Evolutionary conservation across 192 early-diverging fungal species (phyloP).

Genomic region (Paraglomus brasilianum): DNA sequence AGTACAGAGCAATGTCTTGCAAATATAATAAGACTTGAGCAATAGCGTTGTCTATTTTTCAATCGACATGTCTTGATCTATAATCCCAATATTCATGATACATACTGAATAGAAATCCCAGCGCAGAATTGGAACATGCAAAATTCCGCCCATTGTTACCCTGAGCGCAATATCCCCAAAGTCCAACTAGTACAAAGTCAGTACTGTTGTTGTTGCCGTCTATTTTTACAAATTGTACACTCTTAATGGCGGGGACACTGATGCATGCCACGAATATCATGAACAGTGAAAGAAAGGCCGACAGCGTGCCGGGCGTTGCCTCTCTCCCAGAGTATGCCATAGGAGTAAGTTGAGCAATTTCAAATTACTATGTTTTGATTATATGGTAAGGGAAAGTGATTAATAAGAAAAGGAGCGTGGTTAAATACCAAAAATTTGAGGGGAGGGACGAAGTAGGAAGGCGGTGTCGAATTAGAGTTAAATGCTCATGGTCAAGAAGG

Average conservation of each 20-base stretch:
- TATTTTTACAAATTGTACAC: constrained; percentile 1
- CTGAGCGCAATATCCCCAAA: constrained; percentile 16
- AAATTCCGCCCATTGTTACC: background rate
- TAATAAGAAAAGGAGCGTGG: too few relatives aligned
- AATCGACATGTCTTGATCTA: too few relatives aligned
- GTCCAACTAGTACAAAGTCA: background rate
- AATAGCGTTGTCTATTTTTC: too few relatives aligned
- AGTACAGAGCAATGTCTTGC: too few relatives aligned
- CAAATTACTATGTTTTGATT: too few relatives aligned
- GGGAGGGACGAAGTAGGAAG: too few relatives aligned
- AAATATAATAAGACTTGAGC: too few relatives aligned
- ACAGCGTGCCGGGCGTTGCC: constrained; percentile 7
- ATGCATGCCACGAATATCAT: background rate
- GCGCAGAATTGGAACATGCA: background rate
- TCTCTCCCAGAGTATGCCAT: constrained; percentile 1
- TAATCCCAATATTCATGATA: background rate
- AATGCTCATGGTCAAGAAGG: too few relatives aligned
- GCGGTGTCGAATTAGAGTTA: too few relatives aligned
- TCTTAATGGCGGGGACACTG: background rate
- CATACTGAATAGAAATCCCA: background rate
- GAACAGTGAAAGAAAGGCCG: background rate
- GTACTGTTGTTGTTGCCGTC: background rate
- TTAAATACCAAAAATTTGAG: too few relatives aligned
- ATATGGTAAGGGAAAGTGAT: too few relatives aligned
- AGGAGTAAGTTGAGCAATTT: background rate